These are phyloP conservation scores for Penicillium sp. DNA, from an alignment of 2,329 filamentous ascomycete genomes.

Conservation along the genomic window DNA sequence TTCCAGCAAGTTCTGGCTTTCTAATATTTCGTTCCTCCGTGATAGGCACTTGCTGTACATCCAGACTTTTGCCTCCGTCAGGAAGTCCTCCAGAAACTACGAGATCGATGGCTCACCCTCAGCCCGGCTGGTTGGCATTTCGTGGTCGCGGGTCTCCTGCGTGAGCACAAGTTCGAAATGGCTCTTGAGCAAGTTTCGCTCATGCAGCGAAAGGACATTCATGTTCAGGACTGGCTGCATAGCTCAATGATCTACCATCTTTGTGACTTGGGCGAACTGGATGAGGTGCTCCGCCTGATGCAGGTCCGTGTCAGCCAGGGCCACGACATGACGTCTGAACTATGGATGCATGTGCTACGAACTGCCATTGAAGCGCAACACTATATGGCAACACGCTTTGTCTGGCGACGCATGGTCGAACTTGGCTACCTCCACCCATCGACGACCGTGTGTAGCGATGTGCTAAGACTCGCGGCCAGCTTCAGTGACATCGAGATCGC, in stretches of 20 bases:
- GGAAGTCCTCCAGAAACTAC: constrained; percentile 65
- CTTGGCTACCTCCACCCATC: constrained; percentile 61
- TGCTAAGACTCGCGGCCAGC: constrained; percentile 71
- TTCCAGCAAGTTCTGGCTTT: too few relatives aligned
- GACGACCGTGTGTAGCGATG: constrained; percentile 65
- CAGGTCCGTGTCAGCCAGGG: constrained; percentile 55
- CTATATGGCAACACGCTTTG: constrained; percentile 64
- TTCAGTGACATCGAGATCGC: constrained; percentile 69
- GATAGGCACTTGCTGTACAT: constrained; percentile 72
- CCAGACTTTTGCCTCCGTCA: constrained; percentile 78
- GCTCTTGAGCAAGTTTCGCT: constrained; percentile 70
- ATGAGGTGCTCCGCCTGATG: constrained; percentile 73
- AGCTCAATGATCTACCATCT: constrained; percentile 76
- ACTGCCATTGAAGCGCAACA: constrained; percentile 65
- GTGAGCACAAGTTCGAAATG: constrained; percentile 81
- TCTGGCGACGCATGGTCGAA: constrained; percentile 71
- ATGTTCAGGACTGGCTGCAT: constrained; percentile 71
- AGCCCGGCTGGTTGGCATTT: constrained; percentile 64
- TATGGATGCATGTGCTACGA: constrained; percentile 76
- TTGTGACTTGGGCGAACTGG: constrained; percentile 69
- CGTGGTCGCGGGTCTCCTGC: constrained; percentile 71
- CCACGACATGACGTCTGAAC: constrained; percentile 52
- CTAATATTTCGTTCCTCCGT: background rate
- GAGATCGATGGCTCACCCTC: constrained; percentile 68
- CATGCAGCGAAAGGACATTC: constrained; percentile 60